Evolutionary conservation across 495 filamentous ascomycete genomes (phyloP), one percentile per base, ranked within the genome.

Genomic region (Daldinia childiae): DNA sequence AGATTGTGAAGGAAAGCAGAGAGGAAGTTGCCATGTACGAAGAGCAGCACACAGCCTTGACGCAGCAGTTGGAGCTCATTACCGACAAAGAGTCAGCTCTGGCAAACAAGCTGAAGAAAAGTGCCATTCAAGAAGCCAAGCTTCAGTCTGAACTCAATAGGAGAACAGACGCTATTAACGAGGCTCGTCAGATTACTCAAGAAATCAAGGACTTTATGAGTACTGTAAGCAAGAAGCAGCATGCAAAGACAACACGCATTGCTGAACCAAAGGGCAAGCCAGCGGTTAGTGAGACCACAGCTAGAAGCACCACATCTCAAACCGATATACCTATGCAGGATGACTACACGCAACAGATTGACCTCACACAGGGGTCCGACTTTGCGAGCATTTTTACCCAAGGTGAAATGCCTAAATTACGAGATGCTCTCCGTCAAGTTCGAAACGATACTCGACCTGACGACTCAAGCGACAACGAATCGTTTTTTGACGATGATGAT

Each of bases 331-430:
- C 78, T 12, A 65, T 78, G 30, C 79, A 80, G 48, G 82, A 83
- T 19, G 81, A 83, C 55, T 82, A 77, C 51, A 81, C 80, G 8
- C 77, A 76, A 38, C 80, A 83, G 50, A 73, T 83, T 34, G 73
- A 83, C 58, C 70, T 82, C 38, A 82, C 77, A 7, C 78, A 81
- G 43, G 81, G 80, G 21, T 80, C 79, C 21, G 79, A 82, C 51
- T 82, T 80, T 62, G 76, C 72, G 34, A 79, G 78, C 74, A 76
- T 82, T 59, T 79, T 81, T 61, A 65, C 70, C 58, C 79, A 80
- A 60, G 75, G 69, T 45, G 80, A 83, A 63, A 77, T 82, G 51
- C 69, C 61, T 45, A 80, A 74, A 70, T 62, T 81, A 58, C 77
- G 77, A 70, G 69, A 82, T 17, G 72, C 79, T 24, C 78, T 80